A percentile compares a stretch with the other conserved stretches of the same genome.
These are phyloP conservation scores for Fusarium concolor DNA, from an alignment of 2,329 filamentous ascomycete species.

Conservation along the genomic window DNA sequence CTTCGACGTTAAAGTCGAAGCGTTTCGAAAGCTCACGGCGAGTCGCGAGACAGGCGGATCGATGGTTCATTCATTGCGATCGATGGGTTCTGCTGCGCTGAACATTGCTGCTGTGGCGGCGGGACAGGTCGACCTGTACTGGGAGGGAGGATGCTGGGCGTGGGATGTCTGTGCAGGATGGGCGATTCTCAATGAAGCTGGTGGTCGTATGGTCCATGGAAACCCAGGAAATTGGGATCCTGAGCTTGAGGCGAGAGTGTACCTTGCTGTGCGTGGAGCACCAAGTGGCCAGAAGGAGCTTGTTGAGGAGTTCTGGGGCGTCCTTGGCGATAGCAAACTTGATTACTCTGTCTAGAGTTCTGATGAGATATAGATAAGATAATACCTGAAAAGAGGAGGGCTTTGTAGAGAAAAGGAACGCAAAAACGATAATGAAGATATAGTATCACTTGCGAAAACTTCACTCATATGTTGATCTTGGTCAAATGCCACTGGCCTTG, in stretches of 20 bases:
- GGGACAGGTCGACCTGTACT: slow-evolving; percentile 79
- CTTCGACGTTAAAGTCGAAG: slow-evolving; percentile 74
- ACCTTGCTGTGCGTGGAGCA: slow-evolving; percentile 72
- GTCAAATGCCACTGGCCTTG: slow-evolving; percentile 33
- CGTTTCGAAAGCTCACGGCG: slow-evolving; percentile 71
- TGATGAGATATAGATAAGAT: neutral
- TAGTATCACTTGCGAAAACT: slow-evolving; percentile 10
- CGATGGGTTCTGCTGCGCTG: slow-evolving; percentile 77
- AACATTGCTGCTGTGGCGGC: slow-evolving; percentile 79
- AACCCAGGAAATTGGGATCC: slow-evolving; percentile 80
- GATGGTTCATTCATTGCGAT: slow-evolving; percentile 82
- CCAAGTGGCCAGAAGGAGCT: slow-evolving; percentile 70
- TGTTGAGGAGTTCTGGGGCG: slow-evolving; percentile 72
- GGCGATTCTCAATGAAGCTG: slow-evolving; percentile 80
- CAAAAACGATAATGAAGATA: neutral
- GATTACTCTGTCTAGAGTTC: slow-evolving; percentile 55
- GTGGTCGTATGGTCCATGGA: slow-evolving; percentile 76
- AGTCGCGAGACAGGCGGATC: slow-evolving; percentile 72
- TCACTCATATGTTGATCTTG: slow-evolving; percentile 18
- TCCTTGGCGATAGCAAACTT: slow-evolving; percentile 66
- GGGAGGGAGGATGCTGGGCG: slow-evolving; percentile 87
- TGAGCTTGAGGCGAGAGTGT: slow-evolving; percentile 68
- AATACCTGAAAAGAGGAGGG: neutral
- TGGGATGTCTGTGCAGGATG: slow-evolving; percentile 89
- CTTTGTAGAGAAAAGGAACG: slow-evolving; percentile 15